Percentiles rank a stretch among this genome's conserved stretches.
Evolutionary conservation across 2,329 filamentous ascomycete species (phyloP).

Genomic region (Sarocladium kiliense): DNA sequence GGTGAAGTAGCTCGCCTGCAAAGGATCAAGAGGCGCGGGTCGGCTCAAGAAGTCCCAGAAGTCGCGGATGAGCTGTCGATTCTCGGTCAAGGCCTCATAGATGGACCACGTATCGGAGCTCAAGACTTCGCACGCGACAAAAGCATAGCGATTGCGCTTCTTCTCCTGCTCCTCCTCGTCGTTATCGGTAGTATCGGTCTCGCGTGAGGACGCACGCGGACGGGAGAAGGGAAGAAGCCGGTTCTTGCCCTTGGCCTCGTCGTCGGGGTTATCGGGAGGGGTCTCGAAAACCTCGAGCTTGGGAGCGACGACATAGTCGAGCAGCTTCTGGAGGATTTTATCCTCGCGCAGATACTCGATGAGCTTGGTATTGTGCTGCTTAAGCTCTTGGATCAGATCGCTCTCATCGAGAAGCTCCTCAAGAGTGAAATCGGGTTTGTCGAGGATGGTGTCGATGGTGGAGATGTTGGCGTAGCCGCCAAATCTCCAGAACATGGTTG

Average conservation of each 20-base stretch:
- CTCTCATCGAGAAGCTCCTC: conserved; percentile 95
- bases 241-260: conserved; percentile 40
- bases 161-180: conserved; percentile 78
- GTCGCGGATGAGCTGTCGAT: conserved; percentile 67
- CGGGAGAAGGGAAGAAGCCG: conserved; percentile 44
- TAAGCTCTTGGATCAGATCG: conserved; percentile 94
- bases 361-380: conserved; percentile 95
- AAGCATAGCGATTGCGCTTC: conserved; percentile 88
- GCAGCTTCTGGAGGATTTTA: conserved; percentile 73
- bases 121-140: conserved; percentile 86
- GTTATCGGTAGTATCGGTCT: conserved; percentile 39
- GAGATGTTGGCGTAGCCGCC: conserved; percentile 98
- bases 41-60: conserved; percentile 91
- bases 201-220: conserved; percentile 47
- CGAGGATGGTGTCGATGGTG: conserved; percentile 91
- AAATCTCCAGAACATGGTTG: conserved; percentile 99
- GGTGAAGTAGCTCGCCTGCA: conserved; percentile 96
- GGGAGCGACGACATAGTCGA: conserved; percentile 87
- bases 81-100: conserved; percentile 85
- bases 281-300: conserved; percentile 54
- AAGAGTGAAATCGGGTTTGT: conserved; percentile 91
- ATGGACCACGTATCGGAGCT: conserved; percentile 98
- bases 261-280: conserved; percentile 44
- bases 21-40: conserved; percentile 79
- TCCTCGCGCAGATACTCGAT: conserved; percentile 93